Evolutionary conservation across 2,329 filamentous ascomycete species (phyloP), one percentile per base, ranked within the genome.

Genomic region (Bipolaris zeicola): DNA sequence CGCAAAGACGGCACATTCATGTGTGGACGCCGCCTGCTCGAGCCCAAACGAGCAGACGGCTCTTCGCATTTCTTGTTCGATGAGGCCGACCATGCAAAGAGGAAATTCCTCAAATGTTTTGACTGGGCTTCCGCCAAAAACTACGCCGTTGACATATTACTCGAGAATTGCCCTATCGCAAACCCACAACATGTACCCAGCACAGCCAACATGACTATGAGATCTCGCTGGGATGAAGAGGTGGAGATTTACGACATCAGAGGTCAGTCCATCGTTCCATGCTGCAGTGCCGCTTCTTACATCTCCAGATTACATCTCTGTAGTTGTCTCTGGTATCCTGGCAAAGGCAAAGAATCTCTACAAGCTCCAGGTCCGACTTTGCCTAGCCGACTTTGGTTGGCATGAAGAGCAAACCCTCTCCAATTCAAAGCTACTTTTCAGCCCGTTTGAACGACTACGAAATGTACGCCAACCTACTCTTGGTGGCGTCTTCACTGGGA

Each of bases 191-290:
- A 31, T 14, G 8, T 6, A 8, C 16, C 28, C 5, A 20, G 6
- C 26, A 13, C 13, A 5, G 24, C 37, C 31, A 24, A 31, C 11
- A n/a, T 16, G 14, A 10, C 13, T 11, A 28, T 42, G 39, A 45
- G 31, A 22, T 42, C 48, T 20, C 11, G 46, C 1, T 75, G 70
- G 71, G 68, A 73, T 28, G 70, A 73, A 51, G 72, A 76, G 46
- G 71, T 76, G 1, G 72, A 76, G 47, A 63, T 76, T 28, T 76
- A 75, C 52, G 72, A 76, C 48, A 68, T 75, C 8, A 63, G 72
- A 55, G 68, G 68, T 70, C 38, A 34, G 58, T 51, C 18, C 16
- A 18, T 3, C 1, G 8, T 3, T 11, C 20, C 8, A 7, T 31
- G 22, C 5, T 24, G 20, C 14, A 6, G 14, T 5, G 1, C 6